Percentiles rank a stretch among this genome's conserved stretches.
Conservation (phyloP, 305 asterid genomes). For the Fraxinus sp. region DNA sequence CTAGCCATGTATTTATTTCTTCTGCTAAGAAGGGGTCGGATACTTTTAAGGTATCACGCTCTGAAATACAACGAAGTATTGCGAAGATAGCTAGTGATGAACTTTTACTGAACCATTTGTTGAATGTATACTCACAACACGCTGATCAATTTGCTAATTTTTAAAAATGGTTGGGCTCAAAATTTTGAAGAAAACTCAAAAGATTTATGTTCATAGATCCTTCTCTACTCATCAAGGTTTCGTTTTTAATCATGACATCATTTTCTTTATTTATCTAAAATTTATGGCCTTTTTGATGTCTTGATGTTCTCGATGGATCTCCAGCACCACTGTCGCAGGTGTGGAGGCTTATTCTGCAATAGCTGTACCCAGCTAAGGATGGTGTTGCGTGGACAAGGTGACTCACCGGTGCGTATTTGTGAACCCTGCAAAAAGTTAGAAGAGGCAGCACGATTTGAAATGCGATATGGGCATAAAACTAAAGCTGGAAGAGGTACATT, state of each 20-base stretch:
- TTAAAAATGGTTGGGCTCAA: neutral
- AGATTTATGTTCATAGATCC: neutral
- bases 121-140: neutral
- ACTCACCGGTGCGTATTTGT: slow-evolving; percentile 95
- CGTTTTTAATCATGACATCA: neutral
- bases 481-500: slow-evolving; percentile 65
- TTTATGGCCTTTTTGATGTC: slow-evolving; percentile 25
- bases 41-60: neutral
- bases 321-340: slow-evolving; percentile 99
- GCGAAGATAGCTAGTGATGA: neutral
- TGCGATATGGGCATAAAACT: slow-evolving; percentile 75
- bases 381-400: slow-evolving; percentile 96
- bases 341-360: slow-evolving; percentile 92
- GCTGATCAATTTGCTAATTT: neutral
- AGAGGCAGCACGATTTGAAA: slow-evolving; percentile 92
- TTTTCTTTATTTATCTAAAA: neutral
- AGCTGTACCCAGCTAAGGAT: slow-evolving; percentile 89
- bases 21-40: neutral
- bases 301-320: slow-evolving; percentile 33
- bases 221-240: neutral
- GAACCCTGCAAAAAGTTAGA: slow-evolving; percentile 92
- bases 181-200: neutral
- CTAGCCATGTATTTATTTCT: neutral
- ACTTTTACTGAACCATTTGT: neutral
- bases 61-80: neutral